These are phyloP conservation scores for Mortierella sp. DNA, from an alignment of 371 early-diverging fungal genomes.

Conservation along the genomic window DNA sequence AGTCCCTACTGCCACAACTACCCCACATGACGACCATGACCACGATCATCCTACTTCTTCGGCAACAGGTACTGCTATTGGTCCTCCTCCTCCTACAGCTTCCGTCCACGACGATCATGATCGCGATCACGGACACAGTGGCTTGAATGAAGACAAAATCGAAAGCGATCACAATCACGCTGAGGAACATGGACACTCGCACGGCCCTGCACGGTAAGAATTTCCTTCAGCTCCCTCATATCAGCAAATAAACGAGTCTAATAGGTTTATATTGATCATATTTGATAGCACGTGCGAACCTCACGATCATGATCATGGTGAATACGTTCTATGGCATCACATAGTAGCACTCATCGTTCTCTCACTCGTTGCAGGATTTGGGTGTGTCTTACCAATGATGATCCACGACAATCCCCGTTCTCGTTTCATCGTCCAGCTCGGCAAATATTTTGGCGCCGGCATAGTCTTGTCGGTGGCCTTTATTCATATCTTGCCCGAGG, in stretches of 20 bases:
- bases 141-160: slow-evolving; percentile 6
- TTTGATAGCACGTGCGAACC: slow-evolving; percentile 27
- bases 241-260: neutral
- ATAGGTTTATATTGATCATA: neutral
- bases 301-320: slow-evolving; percentile 41
- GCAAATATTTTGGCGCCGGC: slow-evolving; percentile 82
- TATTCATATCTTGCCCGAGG: slow-evolving; percentile 73
- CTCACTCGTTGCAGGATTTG: slow-evolving; percentile 60
- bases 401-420: slow-evolving; percentile 21
- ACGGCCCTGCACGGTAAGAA: slow-evolving; percentile 48
- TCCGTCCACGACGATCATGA: slow-evolving; percentile 49
- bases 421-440: slow-evolving; percentile 41
- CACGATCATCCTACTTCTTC: slow-evolving; percentile 35
- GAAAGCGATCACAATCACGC: slow-evolving; percentile 40
- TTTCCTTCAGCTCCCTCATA: neutral
- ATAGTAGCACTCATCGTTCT: slow-evolving; percentile 72
- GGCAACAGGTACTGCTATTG: neutral
- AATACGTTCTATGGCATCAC: slow-evolving; percentile 65
- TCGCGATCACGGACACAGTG: slow-evolving; percentile 29
- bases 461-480: slow-evolving; percentile 86
- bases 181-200: slow-evolving; percentile 36
- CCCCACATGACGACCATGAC: slow-evolving; percentile 29
- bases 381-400: slow-evolving; percentile 42
- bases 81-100: slow-evolving; percentile 7
- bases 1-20: neutral